phyloP scores from a whole-genome alignment of 2,329 filamentous ascomycete species.

The Dactylellina leptospora region DNA sequence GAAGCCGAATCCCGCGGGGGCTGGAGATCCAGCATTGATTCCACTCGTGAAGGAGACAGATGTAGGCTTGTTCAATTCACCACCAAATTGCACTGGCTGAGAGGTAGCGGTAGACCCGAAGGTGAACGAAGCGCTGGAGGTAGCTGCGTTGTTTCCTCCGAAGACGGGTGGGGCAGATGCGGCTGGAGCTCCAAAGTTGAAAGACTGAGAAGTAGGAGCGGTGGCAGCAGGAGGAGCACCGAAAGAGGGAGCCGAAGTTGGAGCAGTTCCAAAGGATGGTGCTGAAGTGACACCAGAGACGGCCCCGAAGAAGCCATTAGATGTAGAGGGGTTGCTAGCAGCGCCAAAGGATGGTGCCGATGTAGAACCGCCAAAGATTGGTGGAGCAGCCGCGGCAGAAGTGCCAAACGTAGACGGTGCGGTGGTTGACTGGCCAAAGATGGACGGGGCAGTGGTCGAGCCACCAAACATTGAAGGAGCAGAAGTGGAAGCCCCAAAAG shows the following conservation, averaged over 20 bases:
- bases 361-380: conserved; percentile 21
- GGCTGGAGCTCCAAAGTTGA: conserved; percentile 13
- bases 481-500: conserved; percentile 21
- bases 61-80: conserved; percentile 30
- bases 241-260: conserved; percentile 17
- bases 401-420: conserved; percentile 31
- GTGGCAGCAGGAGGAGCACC: conserved; percentile 14
- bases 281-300: conserved; percentile 34
- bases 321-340: conserved; percentile 26
- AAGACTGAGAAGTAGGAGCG: conserved; percentile 18
- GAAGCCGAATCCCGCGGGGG: conserved; percentile 27
- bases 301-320: conserved; percentile 46
- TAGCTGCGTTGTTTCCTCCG: conserved; percentile 32
- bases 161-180: conserved; percentile 37
- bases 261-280: conserved; percentile 30
- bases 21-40: conserved; percentile 27
- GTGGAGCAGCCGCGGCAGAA: conserved; percentile 12
- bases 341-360: conserved; percentile 36
- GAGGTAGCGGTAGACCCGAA: conserved; percentile 46
- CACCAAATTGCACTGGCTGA: conserved; percentile 31
- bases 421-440: conserved; percentile 27
- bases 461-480: conserved; percentile 31
- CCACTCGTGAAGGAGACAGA: conserved; percentile 33
- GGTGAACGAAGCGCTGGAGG: conserved; percentile 44
- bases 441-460: conserved; percentile 10